phyloP scores from a whole-genome alignment of 352 stramenopile species.

The Halophytophthora batemanensis region DNA sequence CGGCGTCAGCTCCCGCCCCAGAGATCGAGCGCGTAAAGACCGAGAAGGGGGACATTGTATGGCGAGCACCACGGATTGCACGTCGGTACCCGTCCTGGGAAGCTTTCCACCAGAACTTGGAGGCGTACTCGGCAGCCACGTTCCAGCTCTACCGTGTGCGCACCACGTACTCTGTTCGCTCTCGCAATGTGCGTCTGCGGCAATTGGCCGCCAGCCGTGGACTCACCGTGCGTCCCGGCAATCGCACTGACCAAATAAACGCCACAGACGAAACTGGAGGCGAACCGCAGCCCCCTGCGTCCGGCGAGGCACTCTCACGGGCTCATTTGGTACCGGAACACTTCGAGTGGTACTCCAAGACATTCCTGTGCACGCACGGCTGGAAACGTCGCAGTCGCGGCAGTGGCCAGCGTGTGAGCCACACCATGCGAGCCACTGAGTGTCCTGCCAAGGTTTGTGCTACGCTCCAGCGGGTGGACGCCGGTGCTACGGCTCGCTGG shows the following conservation, averaged over 20 bases:
- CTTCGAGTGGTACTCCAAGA: constrained; percentile 82
- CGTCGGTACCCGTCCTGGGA: constrained; percentile 51
- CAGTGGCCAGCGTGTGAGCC: constrained; percentile 64
- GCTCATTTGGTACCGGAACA: constrained; percentile 48
- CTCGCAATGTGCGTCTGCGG: constrained; percentile 55
- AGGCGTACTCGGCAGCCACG: constrained; percentile 55
- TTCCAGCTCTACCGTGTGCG: constrained; percentile 72
- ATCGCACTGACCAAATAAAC: constrained; percentile 4
- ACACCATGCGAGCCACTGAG: constrained; percentile 60
- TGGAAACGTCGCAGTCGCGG: constrained; percentile 72
- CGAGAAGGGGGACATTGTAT: constrained; percentile 29
- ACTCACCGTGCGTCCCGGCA: constrained; percentile 18
- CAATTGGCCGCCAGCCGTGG: constrained; percentile 42
- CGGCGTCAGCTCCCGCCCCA: constrained; percentile 15
- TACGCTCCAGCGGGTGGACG: constrained; percentile 54
- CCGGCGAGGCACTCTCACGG: constrained; percentile 23
- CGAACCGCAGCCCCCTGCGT: constrained; percentile 3
- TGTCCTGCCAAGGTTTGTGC: constrained; percentile 70
- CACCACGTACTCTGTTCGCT: constrained; percentile 67
- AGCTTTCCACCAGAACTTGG: constrained; percentile 57
- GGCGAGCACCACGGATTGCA: constrained; percentile 46
- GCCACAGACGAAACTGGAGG: background rate
- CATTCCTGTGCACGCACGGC: constrained; percentile 73
- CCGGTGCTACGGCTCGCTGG: constrained; percentile 26
- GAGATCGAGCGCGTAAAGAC: constrained; percentile 23